Evolutionary conservation across 2,329 filamentous ascomycete genomes (phyloP), one percentile per base, ranked within the genome.

Genomic region (Sphaerulina musiva): DNA sequence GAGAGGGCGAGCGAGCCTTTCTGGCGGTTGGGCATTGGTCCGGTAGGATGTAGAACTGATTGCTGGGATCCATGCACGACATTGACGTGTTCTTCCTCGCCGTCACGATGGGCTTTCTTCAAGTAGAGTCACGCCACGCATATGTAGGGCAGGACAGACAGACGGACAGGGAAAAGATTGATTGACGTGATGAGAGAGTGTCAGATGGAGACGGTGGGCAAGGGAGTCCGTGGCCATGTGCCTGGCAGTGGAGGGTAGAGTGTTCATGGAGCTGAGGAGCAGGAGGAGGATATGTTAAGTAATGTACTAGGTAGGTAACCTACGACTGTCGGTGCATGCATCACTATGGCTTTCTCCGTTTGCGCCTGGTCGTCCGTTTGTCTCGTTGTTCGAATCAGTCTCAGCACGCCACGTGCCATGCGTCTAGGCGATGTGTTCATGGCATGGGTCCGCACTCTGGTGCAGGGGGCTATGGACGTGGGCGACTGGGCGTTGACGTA

Each of bases 331-430:
- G 36, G 32, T 46, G 45, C 34, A 39, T 38, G 41, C 38, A 45
- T 14, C 23, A 14, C 41, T 36, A 32, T 41, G 20, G 20, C 20
- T 20, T 41, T 20, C 47, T 38, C 20, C 20, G 42, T 44, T 44
- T 44, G 41, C 41, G 48, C 41, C 41, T 51, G 48, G 10, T 39
- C 48, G 39, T 44, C 46, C 38, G 32, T 46, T 51, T 32, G 17
- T 45, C 14, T 50, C 40, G 41, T 23, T 43, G 38, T 11, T 47
- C 31, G 39, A 39, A 47, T 36, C 51, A 53, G 44, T 53, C 44
- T 53, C 51, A 53, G 51, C 45, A 36, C 42, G 38, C 51, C 51
- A 53, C 51, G 44, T 53, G 51, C 45, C 34, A 23, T 39, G 40
- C 12, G 29, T 38, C 44, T 40, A 36, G 45, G 31, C 44, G 26